Percentiles rank a stretch among this genome's conserved stretches.
Conservation (phyloP, 2,329 filamentous ascomycete genomes). For the Fusarium sarcochroum region DNA sequence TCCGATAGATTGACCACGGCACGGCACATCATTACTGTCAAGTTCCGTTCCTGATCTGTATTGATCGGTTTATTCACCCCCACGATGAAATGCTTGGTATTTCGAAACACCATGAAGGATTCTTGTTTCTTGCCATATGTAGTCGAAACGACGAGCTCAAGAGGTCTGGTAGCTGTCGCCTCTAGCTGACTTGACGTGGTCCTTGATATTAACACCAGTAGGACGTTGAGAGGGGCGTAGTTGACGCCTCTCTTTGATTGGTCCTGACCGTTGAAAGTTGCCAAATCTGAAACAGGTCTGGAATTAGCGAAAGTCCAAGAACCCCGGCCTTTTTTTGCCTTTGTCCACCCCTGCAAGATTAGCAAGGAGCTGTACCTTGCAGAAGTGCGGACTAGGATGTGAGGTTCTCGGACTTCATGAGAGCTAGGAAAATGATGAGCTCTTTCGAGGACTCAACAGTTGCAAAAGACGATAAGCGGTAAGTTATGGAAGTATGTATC, state of each 20-base stretch:
- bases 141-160: constrained; percentile 19
- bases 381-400: constrained; percentile 27
- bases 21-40: constrained; percentile 11
- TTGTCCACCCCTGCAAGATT: constrained; percentile 25
- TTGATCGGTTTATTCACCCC: constrained; percentile 20
- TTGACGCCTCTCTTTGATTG: constrained; percentile 20
- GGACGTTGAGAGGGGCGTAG: constrained; percentile 4
- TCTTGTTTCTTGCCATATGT: constrained; percentile 17
- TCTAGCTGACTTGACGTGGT: constrained; percentile 5
- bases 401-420: constrained; percentile 16
- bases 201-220: constrained; percentile 16
- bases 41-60: constrained; percentile 19
- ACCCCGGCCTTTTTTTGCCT: constrained; percentile 9
- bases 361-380: constrained; percentile 38
- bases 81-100: background rate
- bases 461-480: background rate
- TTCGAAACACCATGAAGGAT: constrained; percentile 10
- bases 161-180: background rate
- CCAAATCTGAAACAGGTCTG: constrained; percentile 39
- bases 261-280: constrained; percentile 17
- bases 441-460: constrained; percentile 7
- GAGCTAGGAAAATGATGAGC: constrained; percentile 10
- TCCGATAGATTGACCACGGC: constrained; percentile 3
- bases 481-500: background rate
- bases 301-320: constrained; percentile 28